Evolutionary conservation across 2,329 filamentous ascomycete genomes (phyloP).

Genomic region (Cladosporium cucumerinum): DNA sequence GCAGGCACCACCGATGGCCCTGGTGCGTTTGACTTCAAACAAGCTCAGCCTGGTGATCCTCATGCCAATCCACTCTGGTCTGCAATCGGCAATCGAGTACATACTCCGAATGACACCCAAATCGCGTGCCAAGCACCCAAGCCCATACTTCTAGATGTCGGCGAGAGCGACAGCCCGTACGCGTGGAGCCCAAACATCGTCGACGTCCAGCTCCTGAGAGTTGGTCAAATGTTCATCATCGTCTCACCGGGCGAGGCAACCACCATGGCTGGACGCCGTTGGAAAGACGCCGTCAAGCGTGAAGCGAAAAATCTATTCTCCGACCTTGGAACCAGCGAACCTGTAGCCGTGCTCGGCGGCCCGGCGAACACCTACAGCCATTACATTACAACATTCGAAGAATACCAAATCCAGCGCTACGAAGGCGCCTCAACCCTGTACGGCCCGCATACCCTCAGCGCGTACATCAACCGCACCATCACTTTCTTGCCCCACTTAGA

Average conservation of each 20-base stretch:
- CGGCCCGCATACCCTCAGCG: slow-evolving; percentile 75
- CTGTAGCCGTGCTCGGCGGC: slow-evolving; percentile 79
- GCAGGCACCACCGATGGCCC: slow-evolving; percentile 90
- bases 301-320: slow-evolving; percentile 36
- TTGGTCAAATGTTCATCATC: slow-evolving; percentile 80
- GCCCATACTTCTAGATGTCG: slow-evolving; percentile 83
- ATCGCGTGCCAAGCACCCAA: slow-evolving; percentile 75
- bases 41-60: slow-evolving; percentile 73
- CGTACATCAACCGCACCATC: slow-evolving; percentile 84
- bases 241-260: slow-evolving; percentile 84
- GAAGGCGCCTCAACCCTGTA: slow-evolving; percentile 93
- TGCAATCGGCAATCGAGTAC: slow-evolving; percentile 69
- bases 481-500: slow-evolving; percentile 65
- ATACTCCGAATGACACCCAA: slow-evolving; percentile 67
- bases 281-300: slow-evolving; percentile 69
- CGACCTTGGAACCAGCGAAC: slow-evolving; percentile 37
- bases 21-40: slow-evolving; percentile 88
- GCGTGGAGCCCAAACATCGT: slow-evolving; percentile 89
- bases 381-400: slow-evolving; percentile 74
- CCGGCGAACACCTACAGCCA: slow-evolving; percentile 90
- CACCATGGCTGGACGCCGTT: slow-evolving; percentile 87
- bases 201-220: slow-evolving; percentile 79
- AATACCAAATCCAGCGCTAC: slow-evolving; percentile 82
- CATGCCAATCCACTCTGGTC: slow-evolving; percentile 76
- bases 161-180: slow-evolving; percentile 74